Conservation (phyloP, 352 stramenopile species). For the Blastocystis sp. region DNA sequence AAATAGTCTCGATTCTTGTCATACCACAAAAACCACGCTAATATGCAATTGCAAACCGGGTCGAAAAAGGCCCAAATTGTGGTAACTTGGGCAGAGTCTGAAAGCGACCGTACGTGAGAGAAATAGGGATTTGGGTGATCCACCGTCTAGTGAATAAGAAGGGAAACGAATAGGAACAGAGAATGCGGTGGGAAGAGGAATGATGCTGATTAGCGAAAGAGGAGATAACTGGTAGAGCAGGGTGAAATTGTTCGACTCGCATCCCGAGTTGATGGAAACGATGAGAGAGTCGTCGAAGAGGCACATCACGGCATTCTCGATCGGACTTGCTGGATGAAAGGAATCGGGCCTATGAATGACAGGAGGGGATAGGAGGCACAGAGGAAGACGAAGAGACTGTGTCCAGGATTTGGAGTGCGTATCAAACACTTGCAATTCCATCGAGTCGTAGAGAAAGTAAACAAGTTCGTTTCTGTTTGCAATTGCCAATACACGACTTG, state of each 20-base stretch:
- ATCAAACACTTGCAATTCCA: background rate
- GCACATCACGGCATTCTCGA: too few species aligned
- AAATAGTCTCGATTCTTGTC: too few species aligned
- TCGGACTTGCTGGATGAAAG: background rate
- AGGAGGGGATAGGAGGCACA: background rate
- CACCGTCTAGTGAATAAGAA: background rate
- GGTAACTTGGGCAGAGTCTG: too few species aligned
- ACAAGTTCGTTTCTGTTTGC: background rate
- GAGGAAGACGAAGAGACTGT: background rate
- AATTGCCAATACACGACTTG: background rate
- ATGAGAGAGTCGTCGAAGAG: background rate
- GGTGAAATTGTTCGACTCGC: background rate
- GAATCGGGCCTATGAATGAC: background rate
- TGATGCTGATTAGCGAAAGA: background rate
- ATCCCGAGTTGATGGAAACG: background rate
- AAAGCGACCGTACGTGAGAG: too few species aligned
- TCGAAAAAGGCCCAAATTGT: too few species aligned
- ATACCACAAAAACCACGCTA: too few species aligned
- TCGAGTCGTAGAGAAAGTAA: conserved; percentile 17
- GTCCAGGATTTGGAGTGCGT: background rate
- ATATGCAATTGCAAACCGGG: too few species aligned
- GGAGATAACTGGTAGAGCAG: background rate
- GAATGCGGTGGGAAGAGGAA: background rate
- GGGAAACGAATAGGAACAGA: background rate
- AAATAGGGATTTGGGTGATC: background rate